Percentiles rank a stretch among this genome's conserved stretches.
Conservation (phyloP, 2,329 filamentous ascomycete species). For the Diaporthe capsici region DNA sequence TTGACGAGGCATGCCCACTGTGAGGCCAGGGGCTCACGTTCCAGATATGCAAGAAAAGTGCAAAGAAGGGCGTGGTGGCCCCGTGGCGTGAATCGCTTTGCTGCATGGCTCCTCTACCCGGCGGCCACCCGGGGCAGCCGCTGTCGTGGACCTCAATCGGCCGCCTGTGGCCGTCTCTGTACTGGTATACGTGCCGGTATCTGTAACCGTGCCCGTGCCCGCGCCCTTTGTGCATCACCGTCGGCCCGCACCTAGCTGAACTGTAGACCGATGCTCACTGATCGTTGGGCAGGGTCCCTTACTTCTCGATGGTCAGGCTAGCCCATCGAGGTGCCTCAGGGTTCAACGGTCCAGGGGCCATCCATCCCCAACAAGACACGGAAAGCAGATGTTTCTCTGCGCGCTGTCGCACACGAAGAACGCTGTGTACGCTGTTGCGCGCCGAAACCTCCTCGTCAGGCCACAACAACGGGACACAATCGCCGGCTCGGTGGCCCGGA, state of each 20-base stretch:
- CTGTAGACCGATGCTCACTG: not conserved
- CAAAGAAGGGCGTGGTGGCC: not conserved
- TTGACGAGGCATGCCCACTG: not conserved
- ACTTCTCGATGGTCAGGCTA: too few species aligned
- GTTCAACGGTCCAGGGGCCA: not conserved
- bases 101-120: not conserved
- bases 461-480: not conserved
- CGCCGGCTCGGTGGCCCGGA: not conserved
- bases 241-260: not conserved
- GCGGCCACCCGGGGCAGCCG: slow-evolving; percentile 1
- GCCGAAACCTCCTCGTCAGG: not conserved
- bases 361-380: not conserved
- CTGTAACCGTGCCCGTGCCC: not conserved
- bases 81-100: not conserved
- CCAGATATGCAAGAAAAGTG: not conserved
- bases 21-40: not conserved
- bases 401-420: not conserved
- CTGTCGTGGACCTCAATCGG: not conserved
- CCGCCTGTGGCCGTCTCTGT: not conserved
- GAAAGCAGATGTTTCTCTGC: not conserved
- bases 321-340: not conserved
- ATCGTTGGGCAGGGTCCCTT: too few species aligned
- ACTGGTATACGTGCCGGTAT: not conserved
- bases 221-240: not conserved
- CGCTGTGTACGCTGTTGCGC: not conserved